Evolutionary conservation across 1,284 basidiomycete genomes (phyloP).

Genomic region (Lignosus rhinocerotis): DNA sequence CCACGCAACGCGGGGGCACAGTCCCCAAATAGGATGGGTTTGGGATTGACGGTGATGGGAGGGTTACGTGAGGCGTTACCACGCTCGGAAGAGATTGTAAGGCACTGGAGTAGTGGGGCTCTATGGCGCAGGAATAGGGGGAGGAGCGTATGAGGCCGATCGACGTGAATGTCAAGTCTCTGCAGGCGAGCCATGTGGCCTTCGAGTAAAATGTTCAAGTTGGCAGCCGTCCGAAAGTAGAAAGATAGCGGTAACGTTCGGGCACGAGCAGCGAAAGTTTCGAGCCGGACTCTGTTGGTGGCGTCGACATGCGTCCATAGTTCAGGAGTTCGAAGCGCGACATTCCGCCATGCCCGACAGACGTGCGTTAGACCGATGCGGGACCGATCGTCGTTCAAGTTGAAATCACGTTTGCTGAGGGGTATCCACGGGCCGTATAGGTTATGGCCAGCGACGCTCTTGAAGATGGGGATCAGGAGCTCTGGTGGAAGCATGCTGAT

Average conservation of each 20-base stretch:
- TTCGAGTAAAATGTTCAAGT: background rate
- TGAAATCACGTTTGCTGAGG: no score
- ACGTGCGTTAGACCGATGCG: background rate
- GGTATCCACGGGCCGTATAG: background rate
- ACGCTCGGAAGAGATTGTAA: background rate
- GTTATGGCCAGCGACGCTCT: background rate
- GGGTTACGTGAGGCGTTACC: background rate
- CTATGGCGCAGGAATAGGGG: background rate
- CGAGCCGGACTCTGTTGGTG: background rate
- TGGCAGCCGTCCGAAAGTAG: background rate
- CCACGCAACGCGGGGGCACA: background rate
- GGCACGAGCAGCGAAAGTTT: background rate
- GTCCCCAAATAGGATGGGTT: background rate
- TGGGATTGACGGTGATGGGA: background rate
- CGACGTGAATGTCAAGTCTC: background rate
- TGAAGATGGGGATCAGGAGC: background rate
- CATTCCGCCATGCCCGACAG: background rate
- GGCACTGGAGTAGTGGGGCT: background rate
- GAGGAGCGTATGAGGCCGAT: background rate
- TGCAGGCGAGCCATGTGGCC: background rate
- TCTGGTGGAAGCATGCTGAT: background rate
- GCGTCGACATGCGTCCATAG: background rate
- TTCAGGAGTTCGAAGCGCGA: background rate
- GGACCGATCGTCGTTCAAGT: no score
- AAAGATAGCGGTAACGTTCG: background rate